Evolutionary conservation across 371 early-diverging fungal species (phyloP).

Genomic region (Mucor mucedo): DNA sequence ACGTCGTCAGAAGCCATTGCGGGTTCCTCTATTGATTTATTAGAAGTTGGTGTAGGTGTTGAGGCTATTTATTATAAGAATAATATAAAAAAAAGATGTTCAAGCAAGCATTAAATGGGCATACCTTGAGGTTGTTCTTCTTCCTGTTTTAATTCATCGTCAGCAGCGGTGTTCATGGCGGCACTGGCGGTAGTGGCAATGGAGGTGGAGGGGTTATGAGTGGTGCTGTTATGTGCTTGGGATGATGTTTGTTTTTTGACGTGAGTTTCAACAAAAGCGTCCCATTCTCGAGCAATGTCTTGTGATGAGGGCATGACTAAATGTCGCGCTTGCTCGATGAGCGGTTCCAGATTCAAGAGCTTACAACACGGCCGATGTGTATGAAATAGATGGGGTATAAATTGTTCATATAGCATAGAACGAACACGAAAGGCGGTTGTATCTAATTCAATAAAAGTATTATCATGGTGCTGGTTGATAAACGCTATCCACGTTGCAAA

Average conservation of each 20-base stretch:
- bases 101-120: not conserved
- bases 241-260: conserved; percentile 1
- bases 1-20: conserved; percentile 22
- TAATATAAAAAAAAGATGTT: no score
- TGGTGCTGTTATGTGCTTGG: not conserved
- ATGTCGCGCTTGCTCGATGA: conserved; percentile 17
- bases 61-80: not conserved
- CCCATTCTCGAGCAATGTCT: conserved; percentile 28
- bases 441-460: conserved; percentile 19
- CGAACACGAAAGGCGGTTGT: conserved; percentile 67
- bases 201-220: not conserved
- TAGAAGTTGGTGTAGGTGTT: not conserved
- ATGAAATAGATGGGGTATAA: conserved; percentile 59
- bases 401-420: conserved; percentile 76
- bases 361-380: conserved; percentile 47
- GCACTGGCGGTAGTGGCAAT: no score
- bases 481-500: conserved; percentile 56
- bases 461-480: conserved; percentile 40
- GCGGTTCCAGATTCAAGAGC: conserved; percentile 4
- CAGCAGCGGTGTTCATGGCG: not conserved
- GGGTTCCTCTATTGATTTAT: conserved; percentile 17
- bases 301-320: conserved; percentile 11
- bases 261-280: conserved; percentile 15
- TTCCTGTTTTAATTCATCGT: conserved; percentile 3
- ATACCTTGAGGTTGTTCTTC: not conserved